A percentile compares a stretch with the other conserved stretches of the same genome.
Evolutionary conservation across 148 eudicot genomes (phyloP).

Genomic region (Polygonum maritimum): DNA sequence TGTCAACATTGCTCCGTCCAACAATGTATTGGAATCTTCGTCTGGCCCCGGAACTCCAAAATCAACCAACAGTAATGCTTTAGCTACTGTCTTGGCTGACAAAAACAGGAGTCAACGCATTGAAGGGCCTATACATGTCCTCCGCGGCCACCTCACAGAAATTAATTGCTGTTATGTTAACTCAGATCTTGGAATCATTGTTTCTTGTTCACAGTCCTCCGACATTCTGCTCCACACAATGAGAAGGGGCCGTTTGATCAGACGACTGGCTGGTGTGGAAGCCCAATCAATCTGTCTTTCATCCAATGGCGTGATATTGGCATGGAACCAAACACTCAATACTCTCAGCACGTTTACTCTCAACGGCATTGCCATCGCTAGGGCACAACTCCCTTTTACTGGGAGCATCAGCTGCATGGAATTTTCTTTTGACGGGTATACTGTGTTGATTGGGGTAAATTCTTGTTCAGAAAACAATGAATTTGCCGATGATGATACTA

Average conservation of each 20-base stretch:
- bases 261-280: slow-evolving; percentile 65
- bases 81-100: slow-evolving; percentile 36
- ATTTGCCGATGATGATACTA: slow-evolving; percentile 20
- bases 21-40: slow-evolving; percentile 38
- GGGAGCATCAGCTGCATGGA: slow-evolving; percentile 77
- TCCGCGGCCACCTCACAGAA: slow-evolving; percentile 88
- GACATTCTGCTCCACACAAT: slow-evolving; percentile 71
- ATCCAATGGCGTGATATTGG: slow-evolving; percentile 62
- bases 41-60: slow-evolving; percentile 40
- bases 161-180: slow-evolving; percentile 70
- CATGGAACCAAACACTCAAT: slow-evolving; percentile 60
- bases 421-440: slow-evolving; percentile 70
- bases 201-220: slow-evolving; percentile 71
- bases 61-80: slow-evolving; percentile 37
- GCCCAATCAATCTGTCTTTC: slow-evolving; percentile 75
- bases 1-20: slow-evolving; percentile 31
- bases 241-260: slow-evolving; percentile 71
- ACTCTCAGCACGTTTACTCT: slow-evolving; percentile 68
- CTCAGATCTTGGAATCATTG: slow-evolving; percentile 86
- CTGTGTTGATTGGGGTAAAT: slow-evolving; percentile 73
- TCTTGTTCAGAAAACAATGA: slow-evolving; percentile 44
- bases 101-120: slow-evolving; percentile 53
- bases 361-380: slow-evolving; percentile 61
- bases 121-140: slow-evolving; percentile 91
- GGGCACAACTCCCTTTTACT: slow-evolving; percentile 48